Evolutionary conservation across 2,329 filamentous ascomycete species (phyloP).

Genomic region (Phialocephala sp.): DNA sequence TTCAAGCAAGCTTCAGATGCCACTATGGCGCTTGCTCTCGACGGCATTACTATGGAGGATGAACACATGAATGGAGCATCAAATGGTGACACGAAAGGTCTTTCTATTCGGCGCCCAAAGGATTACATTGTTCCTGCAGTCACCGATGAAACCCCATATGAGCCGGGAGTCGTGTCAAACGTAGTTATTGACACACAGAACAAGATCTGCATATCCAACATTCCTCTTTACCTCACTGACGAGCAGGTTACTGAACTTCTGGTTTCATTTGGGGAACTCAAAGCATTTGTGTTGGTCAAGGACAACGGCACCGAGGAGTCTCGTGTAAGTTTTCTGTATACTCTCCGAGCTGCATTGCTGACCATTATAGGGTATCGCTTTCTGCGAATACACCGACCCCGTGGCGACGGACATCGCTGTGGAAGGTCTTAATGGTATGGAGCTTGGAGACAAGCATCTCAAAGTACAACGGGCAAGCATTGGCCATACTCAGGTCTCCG

Average conservation of each 20-base stretch:
- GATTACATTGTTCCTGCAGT: slow-evolving; percentile 94
- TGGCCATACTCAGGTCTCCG: slow-evolving; percentile 89
- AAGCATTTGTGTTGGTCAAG: slow-evolving; percentile 89
- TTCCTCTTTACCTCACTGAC: slow-evolving; percentile 86
- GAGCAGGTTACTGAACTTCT: slow-evolving; percentile 92
- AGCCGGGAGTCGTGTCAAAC: slow-evolving; percentile 78
- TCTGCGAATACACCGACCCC: slow-evolving; percentile 90
- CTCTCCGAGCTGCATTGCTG: neutral
- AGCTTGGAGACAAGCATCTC: slow-evolving; percentile 84
- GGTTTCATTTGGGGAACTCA: slow-evolving; percentile 89
- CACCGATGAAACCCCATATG: slow-evolving; percentile 73
- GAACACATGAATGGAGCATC: slow-evolving; percentile 62
- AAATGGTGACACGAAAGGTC: slow-evolving; percentile 57
- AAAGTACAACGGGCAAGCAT: slow-evolving; percentile 90
- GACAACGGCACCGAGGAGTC: slow-evolving; percentile 86
- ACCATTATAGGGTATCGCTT: slow-evolving; percentile 80
- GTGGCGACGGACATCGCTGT: slow-evolving; percentile 81
- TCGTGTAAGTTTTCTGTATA: slow-evolving; percentile 62
- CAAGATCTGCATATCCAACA: slow-evolving; percentile 92
- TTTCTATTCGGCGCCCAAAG: slow-evolving; percentile 86
- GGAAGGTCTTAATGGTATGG: slow-evolving; percentile 90
- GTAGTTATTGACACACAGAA: slow-evolving; percentile 90
- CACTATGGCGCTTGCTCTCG: slow-evolving; percentile 87
- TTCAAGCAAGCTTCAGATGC: slow-evolving; percentile 88
- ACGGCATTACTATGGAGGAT: slow-evolving; percentile 87